A percentile compares a stretch with the other conserved stretches of the same genome.
These are phyloP conservation scores for Jatropha podagrica DNA, from an alignment of 441 rosid species.

Conservation along the genomic window DNA sequence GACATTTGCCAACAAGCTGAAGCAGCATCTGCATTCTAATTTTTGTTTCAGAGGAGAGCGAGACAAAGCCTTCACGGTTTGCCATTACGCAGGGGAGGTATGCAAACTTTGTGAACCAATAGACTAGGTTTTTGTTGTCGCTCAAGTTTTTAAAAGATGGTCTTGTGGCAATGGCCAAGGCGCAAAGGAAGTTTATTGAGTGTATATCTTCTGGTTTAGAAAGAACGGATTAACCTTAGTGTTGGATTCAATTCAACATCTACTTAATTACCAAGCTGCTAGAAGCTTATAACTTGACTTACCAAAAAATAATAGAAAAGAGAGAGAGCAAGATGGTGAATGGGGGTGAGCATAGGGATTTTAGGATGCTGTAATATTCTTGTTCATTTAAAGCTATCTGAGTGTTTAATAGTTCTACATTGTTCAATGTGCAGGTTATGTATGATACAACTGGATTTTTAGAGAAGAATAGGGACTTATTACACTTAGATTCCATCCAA, in stretches of 20 bases:
- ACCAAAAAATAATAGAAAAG: not conserved
- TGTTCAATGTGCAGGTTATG: slow-evolving; percentile 59
- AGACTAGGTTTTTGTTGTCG: not conserved
- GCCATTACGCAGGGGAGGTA: slow-evolving; percentile 99
- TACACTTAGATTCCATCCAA: slow-evolving; percentile 92
- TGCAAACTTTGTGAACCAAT: slow-evolving; percentile 1
- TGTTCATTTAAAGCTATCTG: slow-evolving; percentile 14
- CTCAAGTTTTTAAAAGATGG: not conserved
- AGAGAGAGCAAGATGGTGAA: not conserved
- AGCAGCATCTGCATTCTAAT: slow-evolving; percentile 77
- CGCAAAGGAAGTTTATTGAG: not conserved
- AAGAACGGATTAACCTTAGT: not conserved
- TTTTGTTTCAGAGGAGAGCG: slow-evolving; percentile 84
- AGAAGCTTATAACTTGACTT: not conserved
- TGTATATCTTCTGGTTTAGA: not conserved
- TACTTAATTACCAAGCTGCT: not conserved
- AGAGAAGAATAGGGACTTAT: slow-evolving; percentile 95
- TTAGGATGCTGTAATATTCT: not conserved
- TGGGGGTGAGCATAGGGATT: no score
- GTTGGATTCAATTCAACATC: not conserved
- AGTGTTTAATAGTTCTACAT: slow-evolving; percentile 30
- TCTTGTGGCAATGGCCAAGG: slow-evolving; percentile 1
- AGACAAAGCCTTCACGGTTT: slow-evolving; percentile 74
- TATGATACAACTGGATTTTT: slow-evolving; percentile 95
- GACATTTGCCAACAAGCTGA: slow-evolving; percentile 94